Evolutionary conservation across 1,284 basidiomycete species (phyloP).

Genomic region (Tranzscheliella williamsii): DNA sequence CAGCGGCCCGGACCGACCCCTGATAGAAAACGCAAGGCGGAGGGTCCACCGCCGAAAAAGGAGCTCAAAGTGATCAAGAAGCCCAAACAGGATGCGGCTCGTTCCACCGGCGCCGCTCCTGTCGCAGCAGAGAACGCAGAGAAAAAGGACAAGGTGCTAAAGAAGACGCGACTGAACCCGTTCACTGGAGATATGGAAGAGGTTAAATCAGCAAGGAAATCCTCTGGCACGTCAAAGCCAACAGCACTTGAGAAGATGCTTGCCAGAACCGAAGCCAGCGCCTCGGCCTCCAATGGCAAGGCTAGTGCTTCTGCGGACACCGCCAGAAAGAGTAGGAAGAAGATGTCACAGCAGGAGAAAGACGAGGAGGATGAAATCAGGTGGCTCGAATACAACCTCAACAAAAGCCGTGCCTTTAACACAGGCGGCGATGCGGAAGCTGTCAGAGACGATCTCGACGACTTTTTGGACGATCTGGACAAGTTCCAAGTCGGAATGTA

Average conservation of each 20-base stretch:
- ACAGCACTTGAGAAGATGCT: conserved; percentile 39
- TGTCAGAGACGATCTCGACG: conserved; percentile 46
- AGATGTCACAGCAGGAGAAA: conserved; percentile 45
- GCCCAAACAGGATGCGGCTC: conserved; percentile 3
- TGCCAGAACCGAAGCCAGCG: conserved; percentile 14
- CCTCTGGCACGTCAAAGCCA: conserved; percentile 6
- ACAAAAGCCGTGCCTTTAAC: conserved; percentile 2
- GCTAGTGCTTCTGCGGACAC: conserved; percentile 1
- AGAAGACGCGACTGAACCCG: conserved; percentile 19
- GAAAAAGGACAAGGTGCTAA: background rate
- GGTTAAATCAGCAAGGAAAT: conserved; percentile 2
- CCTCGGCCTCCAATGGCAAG: conserved; percentile 9
- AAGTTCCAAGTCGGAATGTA: conserved; percentile 44
- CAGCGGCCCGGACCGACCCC: background rate
- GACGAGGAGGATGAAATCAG: conserved; percentile 59
- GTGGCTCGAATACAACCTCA: conserved; percentile 56
- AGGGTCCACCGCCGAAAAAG: conserved; percentile 10
- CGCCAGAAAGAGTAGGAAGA: conserved; percentile 23
- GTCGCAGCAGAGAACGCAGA: background rate
- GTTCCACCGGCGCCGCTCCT: background rate
- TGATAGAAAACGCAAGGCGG: conserved; percentile 8
- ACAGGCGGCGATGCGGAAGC: conserved; percentile 17
- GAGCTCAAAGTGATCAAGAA: conserved; percentile 21
- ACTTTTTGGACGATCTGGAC: conserved; percentile 51
- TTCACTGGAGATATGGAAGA: conserved; percentile 32